Conservation (phyloP, 108 stramenopile species). For the Skeletonema grethae region DNA sequence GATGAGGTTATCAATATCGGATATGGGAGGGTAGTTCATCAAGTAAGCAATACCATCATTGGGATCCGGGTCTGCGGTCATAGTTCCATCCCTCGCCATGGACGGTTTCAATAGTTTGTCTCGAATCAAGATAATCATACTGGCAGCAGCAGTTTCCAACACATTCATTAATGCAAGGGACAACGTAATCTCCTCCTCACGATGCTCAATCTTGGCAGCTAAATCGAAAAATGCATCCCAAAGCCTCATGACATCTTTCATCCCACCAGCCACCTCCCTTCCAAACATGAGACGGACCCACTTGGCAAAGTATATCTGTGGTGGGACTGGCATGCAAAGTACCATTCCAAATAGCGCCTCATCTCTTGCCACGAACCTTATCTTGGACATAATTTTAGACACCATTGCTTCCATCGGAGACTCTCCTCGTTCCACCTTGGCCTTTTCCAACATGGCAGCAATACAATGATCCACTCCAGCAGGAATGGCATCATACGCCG, state of each 20-base stretch:
- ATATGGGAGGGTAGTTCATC: slow-evolving; percentile 73
- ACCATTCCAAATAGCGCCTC: slow-evolving; percentile 50
- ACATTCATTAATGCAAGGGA: slow-evolving; percentile 57
- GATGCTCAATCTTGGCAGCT: slow-evolving; percentile 21
- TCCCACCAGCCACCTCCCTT: slow-evolving; percentile 58
- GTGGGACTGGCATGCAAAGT: slow-evolving; percentile 40
- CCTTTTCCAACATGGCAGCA: slow-evolving; percentile 15
- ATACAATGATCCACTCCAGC: slow-evolving; percentile 26
- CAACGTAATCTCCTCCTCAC: slow-evolving; percentile 28
- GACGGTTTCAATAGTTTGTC: slow-evolving; percentile 47
- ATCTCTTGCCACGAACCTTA: slow-evolving; percentile 61
- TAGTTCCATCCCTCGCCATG: slow-evolving; percentile 24
- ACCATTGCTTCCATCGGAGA: slow-evolving; percentile 59
- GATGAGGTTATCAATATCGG: slow-evolving; percentile 51
- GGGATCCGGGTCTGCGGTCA: slow-evolving; percentile 44
- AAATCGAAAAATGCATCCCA: slow-evolving; percentile 67
- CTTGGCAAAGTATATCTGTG: slow-evolving; percentile 65
- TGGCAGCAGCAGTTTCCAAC: slow-evolving; percentile 66
- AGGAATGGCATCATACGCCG: slow-evolving; percentile 65
- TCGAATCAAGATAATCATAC: slow-evolving; percentile 63
- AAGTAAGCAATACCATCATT: slow-evolving; percentile 53
- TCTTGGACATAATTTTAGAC: slow-evolving; percentile 57
- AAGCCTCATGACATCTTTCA: slow-evolving; percentile 42
- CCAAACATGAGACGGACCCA: slow-evolving; percentile 85
- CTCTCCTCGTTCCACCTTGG: slow-evolving; percentile 15